phyloP scores from a whole-genome alignment of 1,139 yeast species.

The Meyerozyma sp. region DNA sequence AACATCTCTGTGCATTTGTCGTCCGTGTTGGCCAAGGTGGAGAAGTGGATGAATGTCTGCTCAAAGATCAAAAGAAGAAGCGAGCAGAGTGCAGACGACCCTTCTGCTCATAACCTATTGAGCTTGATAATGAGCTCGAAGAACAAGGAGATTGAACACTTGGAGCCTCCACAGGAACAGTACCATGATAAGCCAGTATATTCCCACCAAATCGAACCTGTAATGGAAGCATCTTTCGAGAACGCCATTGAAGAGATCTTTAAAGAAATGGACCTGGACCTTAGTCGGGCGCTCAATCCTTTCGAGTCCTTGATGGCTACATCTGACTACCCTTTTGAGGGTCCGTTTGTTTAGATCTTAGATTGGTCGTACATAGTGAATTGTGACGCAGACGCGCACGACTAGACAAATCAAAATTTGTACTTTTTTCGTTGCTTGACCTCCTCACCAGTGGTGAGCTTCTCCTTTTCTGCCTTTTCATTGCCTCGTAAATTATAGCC shows the following conservation, averaged over 20 bases:
- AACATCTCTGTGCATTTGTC: conserved; percentile 39
- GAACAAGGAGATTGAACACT: conserved; percentile 42
- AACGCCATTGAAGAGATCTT: conserved; percentile 24
- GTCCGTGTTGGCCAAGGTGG: conserved; percentile 36
- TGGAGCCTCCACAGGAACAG: conserved; percentile 26
- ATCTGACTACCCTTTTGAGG: conserved; percentile 3
- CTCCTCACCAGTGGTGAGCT: not conserved
- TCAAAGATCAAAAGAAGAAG: conserved; percentile 13
- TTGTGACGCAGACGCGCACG: too few species aligned
- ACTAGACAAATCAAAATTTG: conserved; percentile 7
- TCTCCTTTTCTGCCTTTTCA: conserved; percentile 3
- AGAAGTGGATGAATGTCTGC: conserved; percentile 45
- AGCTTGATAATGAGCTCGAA: conserved; percentile 40
- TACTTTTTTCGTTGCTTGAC: conserved; percentile 5
- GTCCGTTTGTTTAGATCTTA: conserved; percentile 4
- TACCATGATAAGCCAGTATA: not conserved
- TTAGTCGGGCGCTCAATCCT: conserved; percentile 23
- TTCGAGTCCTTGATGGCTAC: conserved; percentile 19
- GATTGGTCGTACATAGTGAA: too few species aligned
- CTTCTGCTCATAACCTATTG: conserved; percentile 21
- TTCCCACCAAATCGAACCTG: not conserved
- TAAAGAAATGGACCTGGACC: conserved; percentile 28
- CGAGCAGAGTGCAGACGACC: conserved; percentile 2
- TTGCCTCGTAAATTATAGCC: conserved; percentile 15
- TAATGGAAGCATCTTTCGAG: not conserved